phyloP scores from a whole-genome alignment of 305 asterid genomes.

The Fraxinus sp. region DNA sequence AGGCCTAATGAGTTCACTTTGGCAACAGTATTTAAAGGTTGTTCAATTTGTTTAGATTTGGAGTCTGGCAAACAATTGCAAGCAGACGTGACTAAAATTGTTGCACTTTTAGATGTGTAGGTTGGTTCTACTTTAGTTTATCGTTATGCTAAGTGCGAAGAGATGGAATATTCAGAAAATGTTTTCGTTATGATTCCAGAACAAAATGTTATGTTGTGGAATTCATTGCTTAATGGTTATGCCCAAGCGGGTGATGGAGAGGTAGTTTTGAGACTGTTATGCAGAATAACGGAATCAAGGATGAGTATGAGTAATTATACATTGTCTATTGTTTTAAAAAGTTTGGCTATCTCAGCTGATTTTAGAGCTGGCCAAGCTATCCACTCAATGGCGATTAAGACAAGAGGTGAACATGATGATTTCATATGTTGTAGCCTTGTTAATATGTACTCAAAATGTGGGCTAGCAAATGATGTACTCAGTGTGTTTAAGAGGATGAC shows the following conservation, averaged over 20 bases:
- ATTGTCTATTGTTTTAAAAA: constrained; percentile 68
- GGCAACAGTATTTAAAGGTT: constrained; percentile 70
- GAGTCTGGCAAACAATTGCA: constrained; percentile 75
- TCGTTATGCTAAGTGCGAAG: constrained; percentile 64
- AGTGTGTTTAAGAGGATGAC: constrained; percentile 50
- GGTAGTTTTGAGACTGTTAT: constrained; percentile 54
- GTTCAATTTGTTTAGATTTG: constrained; percentile 57
- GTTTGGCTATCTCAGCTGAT: constrained; percentile 50
- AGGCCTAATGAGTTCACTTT: constrained; percentile 74
- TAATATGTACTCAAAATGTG: constrained; percentile 81
- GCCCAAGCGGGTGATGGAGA: constrained; percentile 66
- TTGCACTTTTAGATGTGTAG: constrained; percentile 55
- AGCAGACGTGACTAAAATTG: constrained; percentile 62
- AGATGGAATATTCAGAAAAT: constrained; percentile 55
- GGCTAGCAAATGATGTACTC: constrained; percentile 44
- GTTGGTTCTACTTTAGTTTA: constrained; percentile 73
- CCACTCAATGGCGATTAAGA: constrained; percentile 64
- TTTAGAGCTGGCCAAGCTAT: constrained; percentile 54
- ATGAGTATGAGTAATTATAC: constrained; percentile 59
- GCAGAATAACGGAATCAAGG: constrained; percentile 55
- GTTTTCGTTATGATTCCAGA: constrained; percentile 63
- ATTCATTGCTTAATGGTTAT: constrained; percentile 73
- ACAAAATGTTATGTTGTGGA: constrained; percentile 72
- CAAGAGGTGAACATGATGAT: constrained; percentile 56
- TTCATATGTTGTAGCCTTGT: constrained; percentile 68